phyloP scores from a whole-genome alignment of 352 stramenopile genomes.

The Elongisporangium prolatum region DNA sequence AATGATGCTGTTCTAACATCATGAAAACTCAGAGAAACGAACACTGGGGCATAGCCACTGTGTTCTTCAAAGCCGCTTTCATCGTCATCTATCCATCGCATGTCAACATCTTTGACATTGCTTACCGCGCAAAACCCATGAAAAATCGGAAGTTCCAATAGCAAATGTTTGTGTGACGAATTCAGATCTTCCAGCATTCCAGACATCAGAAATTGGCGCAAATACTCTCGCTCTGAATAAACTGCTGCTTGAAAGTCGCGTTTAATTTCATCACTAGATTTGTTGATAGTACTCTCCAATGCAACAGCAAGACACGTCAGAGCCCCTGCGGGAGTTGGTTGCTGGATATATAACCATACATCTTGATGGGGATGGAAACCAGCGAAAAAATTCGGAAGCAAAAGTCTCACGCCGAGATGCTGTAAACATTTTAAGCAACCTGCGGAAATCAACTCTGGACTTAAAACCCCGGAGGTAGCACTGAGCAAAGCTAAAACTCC shows the following conservation, averaged over 20 bases:
- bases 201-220: slow-evolving; percentile 43
- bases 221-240: slow-evolving; percentile 26
- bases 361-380: slow-evolving; percentile 42
- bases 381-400: slow-evolving; percentile 51
- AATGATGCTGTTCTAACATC: slow-evolving; percentile 6
- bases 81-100: slow-evolving; percentile 18
- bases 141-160: slow-evolving; percentile 48
- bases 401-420: slow-evolving; percentile 43
- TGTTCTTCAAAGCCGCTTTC: slow-evolving; percentile 6
- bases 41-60: slow-evolving; percentile 15
- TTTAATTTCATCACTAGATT: slow-evolving; percentile 9
- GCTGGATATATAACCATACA: slow-evolving; percentile 73
- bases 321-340: slow-evolving; percentile 52
- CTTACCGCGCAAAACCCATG: slow-evolving; percentile 20
- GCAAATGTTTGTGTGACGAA: slow-evolving; percentile 22
- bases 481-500: slow-evolving; percentile 34
- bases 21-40: slow-evolving; percentile 18
- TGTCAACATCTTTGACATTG: slow-evolving; percentile 9
- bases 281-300: not conserved
- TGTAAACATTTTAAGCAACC: slow-evolving; percentile 34
- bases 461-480: slow-evolving; percentile 38
- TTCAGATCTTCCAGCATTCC: slow-evolving; percentile 30
- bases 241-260: slow-evolving; percentile 14
- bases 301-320: slow-evolving; percentile 32
- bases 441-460: slow-evolving; percentile 43